phyloP scores from a whole-genome alignment of 2,329 filamentous ascomycete species.

The Claviceps pazoutovae region DNA sequence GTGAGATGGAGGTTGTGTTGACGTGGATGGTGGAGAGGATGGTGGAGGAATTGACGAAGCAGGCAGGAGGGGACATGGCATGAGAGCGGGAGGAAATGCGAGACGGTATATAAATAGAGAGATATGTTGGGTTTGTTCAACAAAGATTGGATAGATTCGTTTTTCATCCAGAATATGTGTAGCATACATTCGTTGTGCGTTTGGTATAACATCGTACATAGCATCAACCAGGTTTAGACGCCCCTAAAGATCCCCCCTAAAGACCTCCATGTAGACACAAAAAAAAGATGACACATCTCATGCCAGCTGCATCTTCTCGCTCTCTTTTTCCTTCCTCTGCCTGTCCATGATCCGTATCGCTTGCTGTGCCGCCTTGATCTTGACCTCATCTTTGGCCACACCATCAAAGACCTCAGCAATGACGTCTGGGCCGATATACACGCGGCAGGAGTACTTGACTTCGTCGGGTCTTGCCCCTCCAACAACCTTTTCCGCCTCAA shows the following conservation, averaged over 20 bases:
- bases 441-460: slow-evolving; percentile 27
- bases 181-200: too few species aligned
- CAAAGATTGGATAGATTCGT: too few species aligned
- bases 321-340: background rate
- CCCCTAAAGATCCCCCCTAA: background rate
- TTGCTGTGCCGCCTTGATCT: slow-evolving; percentile 39
- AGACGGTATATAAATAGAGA: too few species aligned
- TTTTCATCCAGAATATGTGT: too few species aligned
- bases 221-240: too few species aligned
- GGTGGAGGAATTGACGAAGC: slow-evolving; percentile 30
- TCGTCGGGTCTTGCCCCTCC: slow-evolving; percentile 9
- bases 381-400: slow-evolving; percentile 35
- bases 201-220: too few species aligned
- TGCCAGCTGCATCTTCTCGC: background rate
- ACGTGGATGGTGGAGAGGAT: slow-evolving; percentile 55
- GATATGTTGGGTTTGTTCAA: too few species aligned
- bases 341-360: slow-evolving; percentile 27
- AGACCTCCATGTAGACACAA: background rate
- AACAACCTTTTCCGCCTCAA: slow-evolving; percentile 14
- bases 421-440: slow-evolving; percentile 33
- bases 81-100: too few species aligned
- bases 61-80: background rate
- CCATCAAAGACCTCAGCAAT: slow-evolving; percentile 33
- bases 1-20: slow-evolving; percentile 47
- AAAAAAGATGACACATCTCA: too few species aligned